Evolutionary conservation across 148 eudicot species (phyloP).

Genomic region (Bassia scoparia): DNA sequence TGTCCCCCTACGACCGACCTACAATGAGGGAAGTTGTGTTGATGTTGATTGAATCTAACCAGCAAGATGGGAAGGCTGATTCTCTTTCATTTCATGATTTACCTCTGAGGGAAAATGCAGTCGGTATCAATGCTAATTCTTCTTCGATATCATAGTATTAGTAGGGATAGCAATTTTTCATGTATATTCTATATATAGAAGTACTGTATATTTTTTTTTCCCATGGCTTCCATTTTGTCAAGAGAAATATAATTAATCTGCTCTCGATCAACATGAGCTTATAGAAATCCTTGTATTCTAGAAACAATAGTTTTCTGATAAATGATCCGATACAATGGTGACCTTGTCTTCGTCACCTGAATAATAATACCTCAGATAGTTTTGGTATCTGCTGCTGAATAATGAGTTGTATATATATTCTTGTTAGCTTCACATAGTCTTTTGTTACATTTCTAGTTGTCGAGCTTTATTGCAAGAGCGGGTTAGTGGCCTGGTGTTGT

Average conservation of each 20-base stretch:
- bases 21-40: conserved; percentile 85
- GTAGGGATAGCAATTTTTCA: conserved; percentile 18
- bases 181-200: conserved; percentile 27
- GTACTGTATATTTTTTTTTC: neutral
- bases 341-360: conserved; percentile 14
- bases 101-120: conserved; percentile 42
- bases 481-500: too few relatives aligned
- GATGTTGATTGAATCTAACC: conserved; percentile 77
- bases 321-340: conserved; percentile 17
- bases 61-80: conserved; percentile 41
- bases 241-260: conserved; percentile 12
- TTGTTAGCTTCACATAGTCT: too few relatives aligned
- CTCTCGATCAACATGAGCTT: conserved; percentile 10
- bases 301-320: conserved; percentile 18
- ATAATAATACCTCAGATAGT: neutral
- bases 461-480: too few relatives aligned
- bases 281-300: conserved; percentile 22
- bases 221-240: conserved; percentile 6
- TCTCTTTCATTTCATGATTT: conserved; percentile 44
- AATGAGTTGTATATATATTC: neutral
- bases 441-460: too few relatives aligned
- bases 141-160: conserved; percentile 25
- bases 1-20: conserved; percentile 81
- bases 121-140: conserved; percentile 25
- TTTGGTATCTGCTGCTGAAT: neutral